A percentile compares a stretch with the other conserved stretches of the same genome.
These are phyloP conservation scores for Zygoascus hellenicus DNA, from an alignment of 1,139 yeast species.

Conservation along the genomic window DNA sequence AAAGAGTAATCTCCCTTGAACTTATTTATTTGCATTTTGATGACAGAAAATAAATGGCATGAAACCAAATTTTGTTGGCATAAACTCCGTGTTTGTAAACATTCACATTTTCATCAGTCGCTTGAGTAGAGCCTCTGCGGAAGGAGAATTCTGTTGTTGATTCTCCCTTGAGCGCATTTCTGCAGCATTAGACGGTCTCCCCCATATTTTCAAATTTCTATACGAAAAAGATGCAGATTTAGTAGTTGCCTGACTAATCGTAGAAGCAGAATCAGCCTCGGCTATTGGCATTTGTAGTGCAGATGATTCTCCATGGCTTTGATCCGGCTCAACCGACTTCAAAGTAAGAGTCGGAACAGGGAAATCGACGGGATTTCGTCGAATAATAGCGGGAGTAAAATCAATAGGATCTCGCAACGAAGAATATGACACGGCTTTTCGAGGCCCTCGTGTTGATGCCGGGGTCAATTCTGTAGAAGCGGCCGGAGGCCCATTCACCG, in stretches of 20 bases:
- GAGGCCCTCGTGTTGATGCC: neutral
- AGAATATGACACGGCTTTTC: constrained; percentile 1
- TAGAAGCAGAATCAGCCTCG: constrained; percentile 8
- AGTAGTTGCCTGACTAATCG: constrained; percentile 3
- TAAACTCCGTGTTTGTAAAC: too few species aligned
- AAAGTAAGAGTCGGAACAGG: constrained; percentile 7
- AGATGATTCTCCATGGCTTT: neutral
- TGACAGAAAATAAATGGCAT: neutral
- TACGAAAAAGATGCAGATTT: constrained; percentile 2
- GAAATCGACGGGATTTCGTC: constrained; percentile 3
- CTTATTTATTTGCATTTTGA: neutral
- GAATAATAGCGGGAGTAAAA: constrained; percentile 3
- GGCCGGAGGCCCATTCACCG: neutral
- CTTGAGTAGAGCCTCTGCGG: too few species aligned
- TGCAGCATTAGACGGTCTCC: too few species aligned
- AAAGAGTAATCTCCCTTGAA: neutral
- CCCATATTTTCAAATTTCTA: too few species aligned
- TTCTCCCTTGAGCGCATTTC: too few species aligned
- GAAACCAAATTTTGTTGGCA: too few species aligned
- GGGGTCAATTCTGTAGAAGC: neutral
- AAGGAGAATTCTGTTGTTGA: too few species aligned
- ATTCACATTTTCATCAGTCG: too few species aligned
- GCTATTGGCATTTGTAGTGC: neutral
- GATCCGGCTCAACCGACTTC: constrained; percentile 1
- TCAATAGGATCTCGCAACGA: constrained; percentile 3